Evolutionary conservation across 2,329 filamentous ascomycete species (phyloP).

Genomic region (Neoscytalidium dimidiatum): DNA sequence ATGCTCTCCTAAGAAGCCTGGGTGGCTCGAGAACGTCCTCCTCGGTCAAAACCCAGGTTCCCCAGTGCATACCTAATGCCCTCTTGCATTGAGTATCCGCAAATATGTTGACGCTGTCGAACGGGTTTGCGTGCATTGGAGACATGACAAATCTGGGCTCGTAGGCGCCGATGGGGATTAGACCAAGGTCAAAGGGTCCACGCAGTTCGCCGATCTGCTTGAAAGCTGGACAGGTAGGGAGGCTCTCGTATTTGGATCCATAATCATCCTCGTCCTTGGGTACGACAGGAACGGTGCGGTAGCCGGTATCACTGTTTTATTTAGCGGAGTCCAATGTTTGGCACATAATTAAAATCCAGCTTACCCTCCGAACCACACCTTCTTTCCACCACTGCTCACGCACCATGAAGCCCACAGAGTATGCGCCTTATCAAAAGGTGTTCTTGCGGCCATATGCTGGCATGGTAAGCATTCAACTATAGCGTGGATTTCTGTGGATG

Average conservation of each 20-base stretch:
- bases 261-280: constrained; percentile 70
- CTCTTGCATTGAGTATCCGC: constrained; percentile 73
- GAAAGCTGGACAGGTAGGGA: constrained; percentile 81
- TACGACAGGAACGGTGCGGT: constrained; percentile 72
- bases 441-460: constrained; percentile 77
- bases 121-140: constrained; percentile 81
- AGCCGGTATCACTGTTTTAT: constrained; percentile 77
- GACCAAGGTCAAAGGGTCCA: constrained; percentile 85
- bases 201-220: constrained; percentile 75
- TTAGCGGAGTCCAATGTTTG: constrained; percentile 17
- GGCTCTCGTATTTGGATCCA: constrained; percentile 59
- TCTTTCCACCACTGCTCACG: constrained; percentile 70
- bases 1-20: constrained; percentile 67
- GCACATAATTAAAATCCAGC: constrained; percentile 24
- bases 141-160: constrained; percentile 73
- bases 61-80: constrained; percentile 92
- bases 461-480: constrained; percentile 77
- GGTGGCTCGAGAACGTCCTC: constrained; percentile 88
- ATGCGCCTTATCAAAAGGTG: constrained; percentile 66
- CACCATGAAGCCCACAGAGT: constrained; percentile 92
- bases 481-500: constrained; percentile 59
- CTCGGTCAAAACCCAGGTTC: constrained; percentile 78
- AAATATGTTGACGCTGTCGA: constrained; percentile 89
- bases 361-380: constrained; percentile 78
- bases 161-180: constrained; percentile 94